Evolutionary conservation across 305 asterid genomes (phyloP), one percentile per base, ranked within the genome.

Genomic region (Solanum chacoense): DNA sequence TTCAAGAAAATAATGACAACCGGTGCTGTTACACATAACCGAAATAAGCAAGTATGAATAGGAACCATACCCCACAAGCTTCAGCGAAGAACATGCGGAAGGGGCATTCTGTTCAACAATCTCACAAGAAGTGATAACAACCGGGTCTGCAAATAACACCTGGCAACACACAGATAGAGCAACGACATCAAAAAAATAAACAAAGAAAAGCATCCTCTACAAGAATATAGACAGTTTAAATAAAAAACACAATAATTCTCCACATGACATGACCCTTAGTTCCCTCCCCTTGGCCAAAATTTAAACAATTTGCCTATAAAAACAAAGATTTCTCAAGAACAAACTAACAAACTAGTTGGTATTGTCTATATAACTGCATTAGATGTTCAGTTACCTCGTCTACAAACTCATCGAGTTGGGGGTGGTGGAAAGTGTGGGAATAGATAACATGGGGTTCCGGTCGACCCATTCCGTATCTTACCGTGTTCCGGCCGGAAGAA

Each of bases 41-140:
- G 4, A 65, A 55, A 87, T 79, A 76, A 31, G 85, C 28, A 16
- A 87, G 67, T 32, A 78, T 36, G 8, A 71, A 85, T 26, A 90
- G 89, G 78, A 90, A 78, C 88, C 93, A 88, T 93, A 97, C 99
- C 99, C 99, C 67, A 94, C 88, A 85, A 97, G 93, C 91, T 95
- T 95, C 90, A 95, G 95, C n/a, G 93, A 92, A 80, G 98, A 92
- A 90, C 98, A 95, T 69, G 93, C 80, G 88, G 99, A 96, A 76
- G 99, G 87, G 80, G 98, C 96, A 91, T 93, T 95, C 91, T 96
- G 99, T 92, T 97, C 99, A 85, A 97, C 95, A 92, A 97, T 95
- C 94, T 97, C 99, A 91, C 99, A 97, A 84, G 98, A 93, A 87
- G 93, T 91, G 86, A 95, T 90, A 88, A 94, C 94, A 28, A 95